Conservation (phyloP, 495 filamentous ascomycete genomes). For the Arthonia radiata region DNA sequence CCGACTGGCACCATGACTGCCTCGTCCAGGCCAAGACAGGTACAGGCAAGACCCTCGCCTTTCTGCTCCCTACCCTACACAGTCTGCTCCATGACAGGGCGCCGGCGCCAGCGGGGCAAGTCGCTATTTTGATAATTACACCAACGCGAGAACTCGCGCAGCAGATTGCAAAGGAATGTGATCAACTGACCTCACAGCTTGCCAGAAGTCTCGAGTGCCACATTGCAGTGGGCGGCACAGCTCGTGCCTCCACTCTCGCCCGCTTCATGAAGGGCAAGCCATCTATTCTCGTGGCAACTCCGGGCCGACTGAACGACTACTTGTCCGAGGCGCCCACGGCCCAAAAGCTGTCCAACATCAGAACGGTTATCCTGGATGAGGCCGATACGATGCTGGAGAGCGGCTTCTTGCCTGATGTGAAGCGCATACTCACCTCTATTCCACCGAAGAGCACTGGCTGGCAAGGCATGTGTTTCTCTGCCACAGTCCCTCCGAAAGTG, state of each 20-base stretch:
- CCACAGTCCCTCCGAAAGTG: slow-evolving; percentile 39
- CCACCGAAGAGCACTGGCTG: slow-evolving; percentile 30
- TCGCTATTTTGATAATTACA: slow-evolving; percentile 37
- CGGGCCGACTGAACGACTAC: slow-evolving; percentile 37
- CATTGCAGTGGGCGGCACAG: slow-evolving; percentile 27
- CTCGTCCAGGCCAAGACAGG: slow-evolving; percentile 14
- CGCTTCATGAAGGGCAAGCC: slow-evolving; percentile 24
- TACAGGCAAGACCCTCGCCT: slow-evolving; percentile 11
- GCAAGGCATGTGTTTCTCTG: slow-evolving; percentile 51
- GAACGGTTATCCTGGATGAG: slow-evolving; percentile 40
- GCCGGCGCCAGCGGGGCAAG: slow-evolving; percentile 16
- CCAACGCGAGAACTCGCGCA: slow-evolving; percentile 41
- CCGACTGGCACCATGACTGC: slow-evolving; percentile 25
- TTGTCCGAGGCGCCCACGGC: slow-evolving; percentile 21
- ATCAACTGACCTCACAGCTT: slow-evolving; percentile 22
- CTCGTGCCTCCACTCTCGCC: slow-evolving; percentile 18
- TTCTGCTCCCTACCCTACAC: slow-evolving; percentile 5
- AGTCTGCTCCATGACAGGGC: slow-evolving; percentile 7
- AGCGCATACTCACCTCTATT: slow-evolving; percentile 29
- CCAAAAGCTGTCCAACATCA: slow-evolving; percentile 21
- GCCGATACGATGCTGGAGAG: slow-evolving; percentile 42
- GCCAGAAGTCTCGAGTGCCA: slow-evolving; percentile 20
- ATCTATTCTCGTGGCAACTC: slow-evolving; percentile 34
- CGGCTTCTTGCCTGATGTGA: slow-evolving; percentile 33
- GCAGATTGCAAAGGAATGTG: slow-evolving; percentile 37